Percentiles rank a stretch among this genome's conserved stretches.
phyloP scores from a whole-genome alignment of 352 stramenopile genomes.

The Globisporangium apiculatum region DNA sequence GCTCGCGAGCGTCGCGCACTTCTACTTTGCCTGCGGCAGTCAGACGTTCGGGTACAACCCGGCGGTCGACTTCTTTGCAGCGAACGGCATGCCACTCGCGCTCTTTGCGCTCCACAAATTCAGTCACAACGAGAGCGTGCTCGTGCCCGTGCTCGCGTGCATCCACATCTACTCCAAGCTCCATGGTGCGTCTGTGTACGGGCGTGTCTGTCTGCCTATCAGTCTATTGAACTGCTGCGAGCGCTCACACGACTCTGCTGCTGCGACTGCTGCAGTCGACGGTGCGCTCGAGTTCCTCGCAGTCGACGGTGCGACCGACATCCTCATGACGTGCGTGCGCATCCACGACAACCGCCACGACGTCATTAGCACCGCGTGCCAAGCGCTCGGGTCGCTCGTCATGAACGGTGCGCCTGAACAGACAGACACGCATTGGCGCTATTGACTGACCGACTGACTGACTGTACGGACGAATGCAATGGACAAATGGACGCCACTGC shows the following conservation, averaged over 20 bases:
- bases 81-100: conserved; percentile 57
- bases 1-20: conserved; percentile 56
- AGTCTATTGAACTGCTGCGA: too few relatives aligned
- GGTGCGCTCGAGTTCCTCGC: conserved; percentile 62
- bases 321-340: conserved; percentile 65
- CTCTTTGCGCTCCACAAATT: conserved; percentile 70
- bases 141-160: conserved; percentile 59
- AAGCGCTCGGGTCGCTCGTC: conserved; percentile 58
- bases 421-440: not conserved
- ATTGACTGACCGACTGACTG: not conserved
- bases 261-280: conserved; percentile 28
- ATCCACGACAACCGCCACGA: conserved; percentile 77
- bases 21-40: conserved; percentile 69
- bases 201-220: too few relatives aligned
- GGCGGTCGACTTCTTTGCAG: conserved; percentile 53
- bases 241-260: too few relatives aligned
- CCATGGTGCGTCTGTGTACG: conserved; percentile 26
- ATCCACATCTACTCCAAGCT: conserved; percentile 69
- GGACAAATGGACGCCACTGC: not conserved
- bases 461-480: not conserved
- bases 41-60: conserved; percentile 66
- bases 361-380: conserved; percentile 52
- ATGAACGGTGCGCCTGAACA: conserved; percentile 48
- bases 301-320: conserved; percentile 37
- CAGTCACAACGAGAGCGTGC: conserved; percentile 56